These are phyloP conservation scores for Penicillium tannophilum DNA, from an alignment of 495 filamentous ascomycete genomes.

Conservation along the genomic window DNA sequence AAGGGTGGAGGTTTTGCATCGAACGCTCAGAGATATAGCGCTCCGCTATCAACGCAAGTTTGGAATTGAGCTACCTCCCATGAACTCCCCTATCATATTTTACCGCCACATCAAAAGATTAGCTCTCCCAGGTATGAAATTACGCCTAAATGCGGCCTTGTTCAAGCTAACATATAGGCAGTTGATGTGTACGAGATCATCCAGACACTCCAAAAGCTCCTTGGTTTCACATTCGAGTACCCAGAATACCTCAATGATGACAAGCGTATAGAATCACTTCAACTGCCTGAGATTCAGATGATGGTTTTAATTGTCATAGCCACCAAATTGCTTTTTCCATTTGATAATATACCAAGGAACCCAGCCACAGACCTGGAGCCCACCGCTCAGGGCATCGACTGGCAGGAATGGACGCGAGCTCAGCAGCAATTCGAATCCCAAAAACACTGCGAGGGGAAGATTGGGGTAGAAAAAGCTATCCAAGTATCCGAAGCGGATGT, in stretches of 20 bases:
- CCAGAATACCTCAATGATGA: conserved; percentile 36
- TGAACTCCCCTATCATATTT: conserved; percentile 69
- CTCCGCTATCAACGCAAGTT: conserved; percentile 67
- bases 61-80: conserved; percentile 66
- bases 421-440: conserved; percentile 46
- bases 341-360: conserved; percentile 63
- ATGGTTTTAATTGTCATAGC: conserved; percentile 73
- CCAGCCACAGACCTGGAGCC: conserved; percentile 61
- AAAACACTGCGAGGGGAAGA: conserved; percentile 22
- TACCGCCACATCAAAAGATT: conserved; percentile 72
- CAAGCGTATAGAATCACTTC: conserved; percentile 32
- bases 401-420: conserved; percentile 66
- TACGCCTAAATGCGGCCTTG: neutral
- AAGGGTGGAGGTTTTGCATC: conserved; percentile 62
- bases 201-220: conserved; percentile 57
- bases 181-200: conserved; percentile 70
- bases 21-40: conserved; percentile 58
- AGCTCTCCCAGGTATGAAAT: conserved; percentile 69
- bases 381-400: conserved; percentile 64
- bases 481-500: conserved; percentile 67
- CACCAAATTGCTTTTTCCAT: conserved; percentile 76
- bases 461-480: conserved; percentile 45
- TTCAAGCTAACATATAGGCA: conserved; percentile 30
- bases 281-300: conserved; percentile 73
- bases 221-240: conserved; percentile 60